Conservation (phyloP, 768 basidiomycete species). For the Rickenella mellea region DNA sequence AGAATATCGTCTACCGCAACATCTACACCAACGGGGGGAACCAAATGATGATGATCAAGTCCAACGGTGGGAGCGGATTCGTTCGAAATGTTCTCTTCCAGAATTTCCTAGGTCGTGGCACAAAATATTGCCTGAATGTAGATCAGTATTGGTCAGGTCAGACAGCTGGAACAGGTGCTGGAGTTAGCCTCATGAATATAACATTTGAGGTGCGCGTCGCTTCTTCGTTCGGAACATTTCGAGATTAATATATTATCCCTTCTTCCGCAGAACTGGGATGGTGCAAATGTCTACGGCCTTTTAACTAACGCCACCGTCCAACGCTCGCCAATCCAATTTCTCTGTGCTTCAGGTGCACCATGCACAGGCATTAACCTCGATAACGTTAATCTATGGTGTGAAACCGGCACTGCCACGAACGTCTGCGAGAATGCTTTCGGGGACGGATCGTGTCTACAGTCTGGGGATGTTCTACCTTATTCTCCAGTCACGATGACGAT, state of each 20-base stretch:
- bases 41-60: slow-evolving; percentile 22
- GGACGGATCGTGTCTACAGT: slow-evolving; percentile 15
- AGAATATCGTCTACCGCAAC: slow-evolving; percentile 17
- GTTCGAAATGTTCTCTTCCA: slow-evolving; percentile 19
- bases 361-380: slow-evolving; percentile 16
- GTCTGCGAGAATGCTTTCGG: slow-evolving; percentile 22
- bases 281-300: slow-evolving; percentile 16
- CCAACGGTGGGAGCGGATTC: slow-evolving; percentile 12
- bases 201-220: slow-evolving; percentile 14
- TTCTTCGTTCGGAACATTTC: background rate
- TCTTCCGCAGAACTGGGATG: slow-evolving; percentile 18
- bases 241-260: background rate
- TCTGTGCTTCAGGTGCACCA: slow-evolving; percentile 17
- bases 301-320: too few relatives aligned
- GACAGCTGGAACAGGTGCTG: slow-evolving; percentile 13
- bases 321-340: slow-evolving; percentile 16
- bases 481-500: slow-evolving; percentile 13
- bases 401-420: slow-evolving; percentile 14
- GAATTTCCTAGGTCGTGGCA: slow-evolving; percentile 17
- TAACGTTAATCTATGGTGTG: slow-evolving; percentile 21
- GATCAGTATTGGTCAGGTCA: slow-evolving; percentile 19
- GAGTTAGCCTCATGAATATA: slow-evolving; percentile 18
- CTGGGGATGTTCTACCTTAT: slow-evolving; percentile 14
- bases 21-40: slow-evolving; percentile 20
- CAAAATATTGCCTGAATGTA: slow-evolving; percentile 19